These are phyloP conservation scores for Furcasterigmium furcatum DNA, from an alignment of 2,329 filamentous ascomycete genomes.

Conservation along the genomic window DNA sequence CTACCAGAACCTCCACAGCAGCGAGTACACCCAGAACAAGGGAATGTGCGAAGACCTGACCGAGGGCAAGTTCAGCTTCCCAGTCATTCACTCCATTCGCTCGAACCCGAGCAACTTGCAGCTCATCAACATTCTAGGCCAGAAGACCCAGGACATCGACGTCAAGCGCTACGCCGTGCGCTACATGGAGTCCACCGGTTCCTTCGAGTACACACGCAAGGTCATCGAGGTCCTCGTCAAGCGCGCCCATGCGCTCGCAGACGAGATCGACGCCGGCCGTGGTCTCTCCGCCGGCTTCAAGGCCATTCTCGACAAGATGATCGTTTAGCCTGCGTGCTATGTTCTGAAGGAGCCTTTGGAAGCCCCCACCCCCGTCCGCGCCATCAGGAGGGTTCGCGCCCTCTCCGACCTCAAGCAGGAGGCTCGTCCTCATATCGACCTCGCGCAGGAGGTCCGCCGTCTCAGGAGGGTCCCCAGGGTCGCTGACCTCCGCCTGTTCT, in stretches of 20 bases:
- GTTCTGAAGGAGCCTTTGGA: no score
- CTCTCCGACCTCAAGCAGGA: no score
- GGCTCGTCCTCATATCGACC: no score
- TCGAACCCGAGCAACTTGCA: constrained; percentile 70
- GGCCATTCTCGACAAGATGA: constrained; percentile 68
- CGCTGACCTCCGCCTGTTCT: no score
- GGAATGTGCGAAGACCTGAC: constrained; percentile 93
- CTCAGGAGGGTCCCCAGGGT: no score
- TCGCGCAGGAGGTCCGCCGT: no score
- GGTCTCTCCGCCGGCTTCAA: constrained; percentile 56
- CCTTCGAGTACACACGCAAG: constrained; percentile 78
- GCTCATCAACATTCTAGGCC: constrained; percentile 87
- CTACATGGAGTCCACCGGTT: constrained; percentile 89
- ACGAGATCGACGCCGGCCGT: constrained; percentile 60
- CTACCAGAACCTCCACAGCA: constrained; percentile 79
- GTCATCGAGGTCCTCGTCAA: constrained; percentile 63
- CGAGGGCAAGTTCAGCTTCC: constrained; percentile 96
- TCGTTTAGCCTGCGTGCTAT: constrained; percentile 12
- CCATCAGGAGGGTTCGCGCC: no score
- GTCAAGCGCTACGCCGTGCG: constrained; percentile 88
- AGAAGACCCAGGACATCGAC: constrained; percentile 81
- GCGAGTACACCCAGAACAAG: constrained; percentile 83
- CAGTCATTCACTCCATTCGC: constrained; percentile 90
- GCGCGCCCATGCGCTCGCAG: constrained; percentile 59
- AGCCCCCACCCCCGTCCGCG: no score